These are phyloP conservation scores for Mycena floridula DNA, from an alignment of 768 basidiomycete species.

Conservation along the genomic window DNA sequence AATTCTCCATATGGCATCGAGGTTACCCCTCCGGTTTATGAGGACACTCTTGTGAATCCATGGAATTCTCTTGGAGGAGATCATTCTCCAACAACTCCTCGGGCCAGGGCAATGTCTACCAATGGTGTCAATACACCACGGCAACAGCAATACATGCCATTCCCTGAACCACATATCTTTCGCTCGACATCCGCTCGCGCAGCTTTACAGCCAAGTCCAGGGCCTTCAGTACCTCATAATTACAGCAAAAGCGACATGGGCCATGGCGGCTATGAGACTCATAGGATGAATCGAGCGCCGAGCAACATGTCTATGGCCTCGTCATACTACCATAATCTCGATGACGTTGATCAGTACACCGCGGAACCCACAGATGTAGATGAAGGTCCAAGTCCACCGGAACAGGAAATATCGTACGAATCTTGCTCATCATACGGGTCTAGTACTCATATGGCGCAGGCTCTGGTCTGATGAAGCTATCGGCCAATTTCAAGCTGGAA, in stretches of 20 bases:
- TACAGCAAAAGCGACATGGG: constrained; percentile 34
- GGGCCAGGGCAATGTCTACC: constrained; percentile 28
- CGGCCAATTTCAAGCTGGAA: constrained; percentile 59
- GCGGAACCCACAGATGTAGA: constrained; percentile 29
- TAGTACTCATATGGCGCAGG: constrained; percentile 28
- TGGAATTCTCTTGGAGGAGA: constrained; percentile 22
- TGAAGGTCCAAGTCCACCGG: constrained; percentile 24
- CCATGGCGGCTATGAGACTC: constrained; percentile 9
- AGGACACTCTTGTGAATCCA: constrained; percentile 20
- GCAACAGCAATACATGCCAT: constrained; percentile 29
- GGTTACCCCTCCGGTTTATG: constrained; percentile 13
- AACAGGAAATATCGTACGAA: constrained; percentile 35
- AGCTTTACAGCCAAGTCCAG: constrained; percentile 11
- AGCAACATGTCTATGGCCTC: constrained; percentile 28
- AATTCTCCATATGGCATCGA: constrained; percentile 27
- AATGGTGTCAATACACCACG: constrained; percentile 32
- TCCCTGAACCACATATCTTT: constrained; percentile 49
- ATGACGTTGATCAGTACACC: constrained; percentile 28
- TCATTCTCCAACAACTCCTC: constrained; percentile 13
- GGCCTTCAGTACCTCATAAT: constrained; percentile 21
- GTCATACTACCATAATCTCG: constrained; percentile 23
- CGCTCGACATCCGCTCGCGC: constrained; percentile 36
- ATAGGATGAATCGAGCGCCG: constrained; percentile 22
- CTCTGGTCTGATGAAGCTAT: constrained; percentile 60
- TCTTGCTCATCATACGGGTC: constrained; percentile 6